Evolutionary conservation across 169 alveolate species (phyloP).

Genomic region (Cryptosporidium bovis): DNA sequence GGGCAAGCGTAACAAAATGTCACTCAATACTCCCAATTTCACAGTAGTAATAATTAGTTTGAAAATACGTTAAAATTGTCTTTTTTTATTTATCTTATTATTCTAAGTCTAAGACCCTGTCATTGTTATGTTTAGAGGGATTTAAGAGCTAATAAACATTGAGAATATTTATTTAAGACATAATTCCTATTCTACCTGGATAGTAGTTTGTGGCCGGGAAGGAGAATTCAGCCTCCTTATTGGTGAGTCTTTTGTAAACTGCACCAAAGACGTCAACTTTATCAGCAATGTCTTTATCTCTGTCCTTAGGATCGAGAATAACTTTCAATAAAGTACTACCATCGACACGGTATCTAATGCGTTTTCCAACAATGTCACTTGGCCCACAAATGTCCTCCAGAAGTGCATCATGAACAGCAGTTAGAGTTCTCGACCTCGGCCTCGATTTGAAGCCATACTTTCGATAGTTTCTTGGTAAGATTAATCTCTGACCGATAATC

Average conservation of each 20-base stretch:
- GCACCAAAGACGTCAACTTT: conserved; percentile 94
- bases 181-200: conserved; percentile 73
- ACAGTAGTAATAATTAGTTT: no score
- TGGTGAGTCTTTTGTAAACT: conserved; percentile 93
- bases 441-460: conserved; percentile 89
- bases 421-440: conserved; percentile 95
- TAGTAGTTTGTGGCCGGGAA: conserved; percentile 81
- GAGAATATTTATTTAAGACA: conserved; percentile 19
- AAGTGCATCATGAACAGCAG: conserved; percentile 95
- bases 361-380: conserved; percentile 92
- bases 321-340: conserved; percentile 94
- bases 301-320: conserved; percentile 94
- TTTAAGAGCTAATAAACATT: no score
- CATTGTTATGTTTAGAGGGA: no score
- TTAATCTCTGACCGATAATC: conserved; percentile 90
- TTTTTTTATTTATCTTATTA: no score
- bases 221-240: conserved; percentile 91
- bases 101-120: no score
- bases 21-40: no score
- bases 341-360: conserved; percentile 91
- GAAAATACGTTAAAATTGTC: no score
- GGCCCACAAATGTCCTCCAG: conserved; percentile 96
- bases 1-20: no score
- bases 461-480: conserved; percentile 87
- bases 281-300: conserved; percentile 93